phyloP scores from a whole-genome alignment of 352 stramenopile species.

The Pythium aquatile region DNA sequence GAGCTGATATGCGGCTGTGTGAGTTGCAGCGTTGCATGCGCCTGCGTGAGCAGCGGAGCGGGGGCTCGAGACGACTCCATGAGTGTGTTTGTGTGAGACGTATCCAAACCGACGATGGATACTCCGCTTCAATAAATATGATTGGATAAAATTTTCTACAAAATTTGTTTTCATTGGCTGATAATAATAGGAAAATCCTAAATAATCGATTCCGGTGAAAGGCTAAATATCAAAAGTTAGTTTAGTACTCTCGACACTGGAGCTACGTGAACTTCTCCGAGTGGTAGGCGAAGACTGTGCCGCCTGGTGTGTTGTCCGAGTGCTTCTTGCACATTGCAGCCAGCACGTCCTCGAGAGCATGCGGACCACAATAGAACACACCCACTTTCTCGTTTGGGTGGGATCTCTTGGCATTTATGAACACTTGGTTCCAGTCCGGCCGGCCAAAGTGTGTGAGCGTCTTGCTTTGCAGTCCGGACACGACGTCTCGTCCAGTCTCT shows the following conservation, averaged over 20 bases:
- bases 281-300: slow-evolving; percentile 82
- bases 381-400: slow-evolving; percentile 77
- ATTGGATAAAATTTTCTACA: too few species aligned
- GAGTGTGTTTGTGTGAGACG: too few species aligned
- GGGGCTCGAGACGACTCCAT: too few species aligned
- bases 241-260: too few species aligned
- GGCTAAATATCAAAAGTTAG: too few species aligned
- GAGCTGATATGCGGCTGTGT: neutral
- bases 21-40: neutral
- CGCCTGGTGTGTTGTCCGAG: slow-evolving; percentile 46
- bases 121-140: too few species aligned
- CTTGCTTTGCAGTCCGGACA: slow-evolving; percentile 75
- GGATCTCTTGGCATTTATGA: slow-evolving; percentile 42
- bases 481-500: slow-evolving; percentile 71
- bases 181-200: too few species aligned
- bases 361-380: slow-evolving; percentile 88
- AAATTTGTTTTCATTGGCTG: too few species aligned
- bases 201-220: too few species aligned
- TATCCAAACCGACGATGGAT: too few species aligned
- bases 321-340: slow-evolving; percentile 66
- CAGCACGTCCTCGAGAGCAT: slow-evolving; percentile 72
- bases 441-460: slow-evolving; percentile 84
- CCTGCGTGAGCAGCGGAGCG: neutral
- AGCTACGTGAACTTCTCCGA: slow-evolving; percentile 79
- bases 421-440: slow-evolving; percentile 82